Conservation (phyloP, 768 basidiomycete genomes). For the Mycena pura region DNA sequence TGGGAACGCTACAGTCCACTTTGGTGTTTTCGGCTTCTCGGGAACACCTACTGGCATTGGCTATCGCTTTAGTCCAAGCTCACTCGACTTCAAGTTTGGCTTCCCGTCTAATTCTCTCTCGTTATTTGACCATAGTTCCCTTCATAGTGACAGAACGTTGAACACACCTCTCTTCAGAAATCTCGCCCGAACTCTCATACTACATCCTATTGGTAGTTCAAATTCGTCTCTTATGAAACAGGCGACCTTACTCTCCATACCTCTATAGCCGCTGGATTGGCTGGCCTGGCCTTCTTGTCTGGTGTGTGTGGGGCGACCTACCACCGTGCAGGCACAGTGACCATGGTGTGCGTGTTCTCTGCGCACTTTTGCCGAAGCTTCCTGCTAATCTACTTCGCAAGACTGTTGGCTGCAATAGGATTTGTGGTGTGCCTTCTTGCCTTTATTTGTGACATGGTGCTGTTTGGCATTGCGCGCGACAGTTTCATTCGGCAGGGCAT, state of each 20-base stretch:
- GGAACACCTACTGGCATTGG: conserved; percentile 60
- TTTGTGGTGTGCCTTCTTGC: conserved; percentile 70
- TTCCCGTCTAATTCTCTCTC: background rate
- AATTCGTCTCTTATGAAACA: background rate
- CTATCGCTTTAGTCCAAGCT: conserved; percentile 50
- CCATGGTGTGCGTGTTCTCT: conserved; percentile 54
- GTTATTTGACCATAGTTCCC: conserved; percentile 6
- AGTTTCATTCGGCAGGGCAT: conserved; percentile 57
- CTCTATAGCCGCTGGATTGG: conserved; percentile 62
- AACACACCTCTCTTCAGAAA: conserved; percentile 65
- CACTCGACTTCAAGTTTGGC: conserved; percentile 49
- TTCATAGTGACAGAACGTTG: conserved; percentile 50
- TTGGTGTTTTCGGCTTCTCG: conserved; percentile 66
- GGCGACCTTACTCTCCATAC: background rate
- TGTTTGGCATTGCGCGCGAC: conserved; percentile 75
- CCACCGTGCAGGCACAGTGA: conserved; percentile 73
- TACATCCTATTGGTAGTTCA: conserved; percentile 77
- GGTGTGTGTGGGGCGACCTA: conserved; percentile 72
- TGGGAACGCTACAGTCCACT: conserved; percentile 41
- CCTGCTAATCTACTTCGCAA: too few relatives aligned
- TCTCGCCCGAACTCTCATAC: conserved; percentile 75
- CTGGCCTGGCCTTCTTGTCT: conserved; percentile 70
- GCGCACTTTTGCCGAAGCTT: background rate
- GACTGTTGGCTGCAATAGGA: conserved; percentile 69
- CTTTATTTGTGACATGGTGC: conserved; percentile 80